Percentiles rank a stretch among this genome's conserved stretches.
Evolutionary conservation across 768 basidiomycete species (phyloP).

Genomic region (Podaxis pistillaris): DNA sequence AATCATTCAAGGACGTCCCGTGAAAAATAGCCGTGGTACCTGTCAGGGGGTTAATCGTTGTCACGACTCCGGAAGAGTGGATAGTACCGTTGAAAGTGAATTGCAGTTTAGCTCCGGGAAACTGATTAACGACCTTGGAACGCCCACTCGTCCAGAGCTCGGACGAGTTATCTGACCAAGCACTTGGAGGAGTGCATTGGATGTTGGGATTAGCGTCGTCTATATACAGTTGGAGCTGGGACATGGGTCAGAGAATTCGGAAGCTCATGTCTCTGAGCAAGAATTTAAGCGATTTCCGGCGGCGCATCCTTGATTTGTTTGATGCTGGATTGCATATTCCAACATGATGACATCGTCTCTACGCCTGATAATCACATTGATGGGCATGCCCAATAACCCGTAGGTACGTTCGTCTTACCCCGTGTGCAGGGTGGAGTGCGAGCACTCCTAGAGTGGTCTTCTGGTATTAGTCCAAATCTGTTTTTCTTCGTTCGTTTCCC

Average conservation of each 20-base stretch:
- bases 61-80: not conserved
- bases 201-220: not conserved
- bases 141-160: conserved; percentile 4
- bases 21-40: conserved; percentile 7
- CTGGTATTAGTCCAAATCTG: not conserved
- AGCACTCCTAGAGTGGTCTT: not conserved
- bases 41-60: not conserved
- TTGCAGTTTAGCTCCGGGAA: not conserved
- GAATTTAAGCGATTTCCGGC: not conserved
- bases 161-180: conserved; percentile 11
- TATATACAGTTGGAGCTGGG: conserved; percentile 4
- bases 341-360: not conserved
- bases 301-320: not conserved
- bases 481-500: not conserved
- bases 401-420: not conserved
- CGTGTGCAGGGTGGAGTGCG: not conserved
- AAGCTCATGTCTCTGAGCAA: no score
- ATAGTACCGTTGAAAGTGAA: conserved; percentile 10
- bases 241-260: not conserved
- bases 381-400: not conserved
- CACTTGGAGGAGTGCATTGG: conserved; percentile 3
- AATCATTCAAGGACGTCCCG: conserved; percentile 5
- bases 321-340: not conserved
- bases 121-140: not conserved
- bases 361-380: not conserved